phyloP scores from a whole-genome alignment of 1,139 yeast genomes.

The Blastobotrys arbuscula region DNA sequence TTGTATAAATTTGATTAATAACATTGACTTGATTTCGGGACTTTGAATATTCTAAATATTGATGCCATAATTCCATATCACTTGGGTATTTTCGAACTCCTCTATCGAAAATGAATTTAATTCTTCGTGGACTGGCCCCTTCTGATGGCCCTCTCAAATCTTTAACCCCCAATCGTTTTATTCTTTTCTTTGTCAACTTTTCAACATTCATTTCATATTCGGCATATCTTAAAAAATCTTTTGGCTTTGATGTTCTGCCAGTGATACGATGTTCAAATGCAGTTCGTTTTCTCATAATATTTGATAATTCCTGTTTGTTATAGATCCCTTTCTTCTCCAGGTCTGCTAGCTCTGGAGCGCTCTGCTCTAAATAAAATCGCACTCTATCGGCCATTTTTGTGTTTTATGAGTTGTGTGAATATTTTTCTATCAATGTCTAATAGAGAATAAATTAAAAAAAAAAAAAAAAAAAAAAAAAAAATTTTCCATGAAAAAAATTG shows the following conservation, averaged over 20 bases:
- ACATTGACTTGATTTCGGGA: constrained; percentile 68
- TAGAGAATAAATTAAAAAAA: not conserved
- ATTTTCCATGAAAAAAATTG: not conserved
- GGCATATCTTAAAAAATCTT: constrained; percentile 73
- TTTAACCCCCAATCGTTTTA: constrained; percentile 47
- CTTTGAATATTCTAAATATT: constrained; percentile 70
- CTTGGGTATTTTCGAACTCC: constrained; percentile 78
- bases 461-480: constrained; percentile 2
- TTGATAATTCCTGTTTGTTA: constrained; percentile 60
- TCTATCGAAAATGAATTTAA: constrained; percentile 77
- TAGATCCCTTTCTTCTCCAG: constrained; percentile 76
- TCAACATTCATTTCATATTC: constrained; percentile 81
- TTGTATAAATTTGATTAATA: constrained; percentile 75
- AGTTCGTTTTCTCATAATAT: constrained; percentile 88
- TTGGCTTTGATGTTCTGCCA: constrained; percentile 74
- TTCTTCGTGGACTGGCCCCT: constrained; percentile 82
- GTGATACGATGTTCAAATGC: constrained; percentile 90
- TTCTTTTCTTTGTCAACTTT: constrained; percentile 67
- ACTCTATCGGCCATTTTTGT: constrained; percentile 64
- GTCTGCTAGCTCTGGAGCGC: constrained; percentile 91
- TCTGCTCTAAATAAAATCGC: constrained; percentile 72
- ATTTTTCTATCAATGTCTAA: not conserved
- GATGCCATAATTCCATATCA: constrained; percentile 71
- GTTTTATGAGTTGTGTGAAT: not conserved
- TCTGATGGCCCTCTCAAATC: constrained; percentile 45